Evolutionary conservation across 768 basidiomycete species (phyloP), one percentile per base, ranked within the genome.

Genomic region (Suillus weaverae): DNA sequence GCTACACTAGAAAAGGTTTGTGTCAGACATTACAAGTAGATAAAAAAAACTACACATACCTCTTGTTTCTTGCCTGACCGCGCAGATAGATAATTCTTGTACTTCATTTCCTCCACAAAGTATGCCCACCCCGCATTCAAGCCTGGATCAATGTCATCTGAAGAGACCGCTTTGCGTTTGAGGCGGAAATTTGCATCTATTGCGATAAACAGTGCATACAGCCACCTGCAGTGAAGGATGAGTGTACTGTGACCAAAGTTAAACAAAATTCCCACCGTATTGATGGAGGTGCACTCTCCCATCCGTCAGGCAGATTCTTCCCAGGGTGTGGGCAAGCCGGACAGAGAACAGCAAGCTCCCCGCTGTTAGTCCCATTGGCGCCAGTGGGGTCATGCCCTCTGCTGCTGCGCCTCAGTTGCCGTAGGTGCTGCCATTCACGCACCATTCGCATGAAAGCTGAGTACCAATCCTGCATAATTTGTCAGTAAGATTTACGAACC

Each of bases 391-490:
- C n/a, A 22, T 46, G 46, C 9, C n/a, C 46, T 46, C 46, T n/a
- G n/a, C 46, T n/a, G 22, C 46, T 22, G 46, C 2, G n/a, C 46
- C 46, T 46, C 10, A 46, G 46, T 22, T 44, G n/a, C 5, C n/a
- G 5, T 22, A 48, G 46, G 46, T 48, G 46, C 2, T 22, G 2
- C 46, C 46, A 48, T 48, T 48, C 46, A 22, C 1, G 11, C 10
- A 48, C 46, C n/a, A 48, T 48, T 11, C 11, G 3, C 46, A 48
- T 48, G 22, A 48, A 22, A 22, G 46, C 46, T 13, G 46, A 48
- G 30, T 70, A 66, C 1, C 60, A 38, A 50, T 56, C 55, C 67
- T 65, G 26, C 7, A 30, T 35, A 5, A 26, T 60, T 8, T 35
- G 41, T 44, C n/a, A 44, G 43, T 44, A n/a, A 41, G 18, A 43